Evolutionary conservation across 2,329 filamentous ascomycete species (phyloP).

Genomic region (Didymella sp.): DNA sequence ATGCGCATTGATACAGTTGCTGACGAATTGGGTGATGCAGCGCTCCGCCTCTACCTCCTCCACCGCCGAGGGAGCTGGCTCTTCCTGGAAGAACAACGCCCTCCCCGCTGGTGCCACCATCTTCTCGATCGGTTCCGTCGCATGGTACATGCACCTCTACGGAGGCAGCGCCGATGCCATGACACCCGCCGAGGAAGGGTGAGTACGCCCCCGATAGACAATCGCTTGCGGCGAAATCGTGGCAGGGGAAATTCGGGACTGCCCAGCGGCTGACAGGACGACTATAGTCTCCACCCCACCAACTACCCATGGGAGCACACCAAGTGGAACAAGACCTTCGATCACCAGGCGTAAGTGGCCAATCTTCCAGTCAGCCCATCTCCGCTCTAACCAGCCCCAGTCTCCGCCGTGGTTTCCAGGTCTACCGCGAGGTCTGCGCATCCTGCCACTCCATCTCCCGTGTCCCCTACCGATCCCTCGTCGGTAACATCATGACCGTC

Average conservation of each 20-base stretch:
- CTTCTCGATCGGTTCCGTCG: conserved; percentile 85
- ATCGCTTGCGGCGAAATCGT: conserved; percentile 32
- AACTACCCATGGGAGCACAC: conserved; percentile 95
- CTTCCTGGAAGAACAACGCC: conserved; percentile 82
- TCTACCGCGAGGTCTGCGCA: conserved; percentile 98
- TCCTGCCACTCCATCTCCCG: conserved; percentile 96
- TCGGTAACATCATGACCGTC: conserved; percentile 91
- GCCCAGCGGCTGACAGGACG: conserved; percentile 37
- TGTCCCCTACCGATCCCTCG: conserved; percentile 90
- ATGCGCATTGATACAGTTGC: conserved; percentile 40
- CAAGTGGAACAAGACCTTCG: conserved; percentile 93
- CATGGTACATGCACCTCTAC: conserved; percentile 98
- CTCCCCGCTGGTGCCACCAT: conserved; percentile 86
- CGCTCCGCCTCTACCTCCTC: conserved; percentile 73
- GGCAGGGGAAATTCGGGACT: conserved; percentile 26
- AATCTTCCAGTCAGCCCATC: conserved; percentile 1
- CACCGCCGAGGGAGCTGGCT: conserved; percentile 72
- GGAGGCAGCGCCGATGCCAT: conserved; percentile 85
- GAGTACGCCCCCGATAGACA: conserved; percentile 59
- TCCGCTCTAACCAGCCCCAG: conserved; percentile 55
- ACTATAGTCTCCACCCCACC: conserved; percentile 81
- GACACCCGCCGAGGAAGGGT: conserved; percentile 98
- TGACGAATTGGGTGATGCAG: conserved; percentile 49
- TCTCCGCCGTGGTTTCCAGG: conserved; percentile 98
- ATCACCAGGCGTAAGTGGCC: conserved; percentile 86